Conservation (phyloP, 805 yeast genomes). For the Blastobotrys attinorum region DNA sequence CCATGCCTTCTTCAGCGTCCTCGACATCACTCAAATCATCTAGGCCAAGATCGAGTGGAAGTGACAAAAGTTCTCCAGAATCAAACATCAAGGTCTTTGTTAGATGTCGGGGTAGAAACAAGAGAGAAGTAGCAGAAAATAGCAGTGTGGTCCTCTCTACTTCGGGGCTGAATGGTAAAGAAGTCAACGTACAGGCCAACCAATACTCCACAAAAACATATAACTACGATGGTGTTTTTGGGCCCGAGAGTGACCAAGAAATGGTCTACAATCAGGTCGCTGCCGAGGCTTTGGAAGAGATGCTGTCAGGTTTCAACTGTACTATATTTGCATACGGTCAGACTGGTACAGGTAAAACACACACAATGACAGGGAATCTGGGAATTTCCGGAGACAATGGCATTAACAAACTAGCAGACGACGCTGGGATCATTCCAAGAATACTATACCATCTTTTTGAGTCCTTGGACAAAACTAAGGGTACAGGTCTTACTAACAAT, state of each 20-base stretch:
- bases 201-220: slow-evolving; percentile 27
- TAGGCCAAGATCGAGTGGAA: no score
- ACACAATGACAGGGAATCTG: slow-evolving; percentile 41
- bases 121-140: slow-evolving; percentile 46
- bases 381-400: slow-evolving; percentile 32
- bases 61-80: no score
- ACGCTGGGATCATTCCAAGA: slow-evolving; percentile 59
- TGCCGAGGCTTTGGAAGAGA: slow-evolving; percentile 42
- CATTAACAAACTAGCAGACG: slow-evolving; percentile 25
- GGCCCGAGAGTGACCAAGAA: slow-evolving; percentile 41
- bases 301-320: slow-evolving; percentile 61
- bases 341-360: slow-evolving; percentile 92
- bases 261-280: slow-evolving; percentile 41
- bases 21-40: no score
- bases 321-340: slow-evolving; percentile 91
- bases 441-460: slow-evolving; percentile 46
- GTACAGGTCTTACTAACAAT: no score
- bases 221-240: slow-evolving; percentile 59
- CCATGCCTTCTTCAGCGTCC: no score
- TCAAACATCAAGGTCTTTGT: slow-evolving; percentile 41
- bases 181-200: slow-evolving; percentile 5
- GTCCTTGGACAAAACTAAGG: slow-evolving; percentile 30
- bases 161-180: slow-evolving; percentile 5
- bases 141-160: slow-evolving; percentile 46
- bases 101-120: slow-evolving; percentile 53